Conservation (phyloP, 1,284 basidiomycete species). For the Salmacisia buchloeana region DNA sequence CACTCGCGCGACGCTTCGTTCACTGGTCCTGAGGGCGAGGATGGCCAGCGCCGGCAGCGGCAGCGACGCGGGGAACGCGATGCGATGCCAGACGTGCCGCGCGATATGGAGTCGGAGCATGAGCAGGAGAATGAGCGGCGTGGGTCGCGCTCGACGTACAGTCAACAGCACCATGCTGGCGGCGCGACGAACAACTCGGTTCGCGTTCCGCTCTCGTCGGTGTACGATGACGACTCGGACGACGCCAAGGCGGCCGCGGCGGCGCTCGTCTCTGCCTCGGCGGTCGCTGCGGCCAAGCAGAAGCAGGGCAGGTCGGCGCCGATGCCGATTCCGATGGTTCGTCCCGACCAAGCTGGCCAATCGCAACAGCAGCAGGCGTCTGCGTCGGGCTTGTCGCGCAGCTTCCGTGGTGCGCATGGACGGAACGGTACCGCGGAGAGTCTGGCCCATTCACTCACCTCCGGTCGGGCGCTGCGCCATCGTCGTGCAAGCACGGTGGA, state of each 20-base stretch:
- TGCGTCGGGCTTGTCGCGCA: background rate
- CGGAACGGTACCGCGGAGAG: slow-evolving; percentile 7
- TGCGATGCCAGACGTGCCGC: background rate
- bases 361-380: background rate
- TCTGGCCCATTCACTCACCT: background rate
- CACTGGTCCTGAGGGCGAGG: background rate
- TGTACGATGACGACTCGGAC: background rate
- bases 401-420: slow-evolving; percentile 4
- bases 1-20: background rate
- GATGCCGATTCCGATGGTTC: background rate
- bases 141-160: no score
- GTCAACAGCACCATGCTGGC: no score
- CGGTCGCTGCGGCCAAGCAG: background rate
- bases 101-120: slow-evolving; percentile 3
- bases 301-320: background rate
- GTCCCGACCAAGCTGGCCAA: background rate
- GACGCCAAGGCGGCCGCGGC: background rate
- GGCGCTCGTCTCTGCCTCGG: background rate
- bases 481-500: slow-evolving; percentile 2
- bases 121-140: slow-evolving; percentile 6
- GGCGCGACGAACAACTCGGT: background rate
- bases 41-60: background rate
- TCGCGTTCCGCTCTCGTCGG: background rate
- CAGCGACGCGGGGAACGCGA: background rate
- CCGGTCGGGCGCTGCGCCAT: slow-evolving; percentile 1